A percentile compares a stretch with the other conserved stretches of the same genome.
Conservation (phyloP, 305 asterid genomes). For the Fraxinus floribunda region DNA sequence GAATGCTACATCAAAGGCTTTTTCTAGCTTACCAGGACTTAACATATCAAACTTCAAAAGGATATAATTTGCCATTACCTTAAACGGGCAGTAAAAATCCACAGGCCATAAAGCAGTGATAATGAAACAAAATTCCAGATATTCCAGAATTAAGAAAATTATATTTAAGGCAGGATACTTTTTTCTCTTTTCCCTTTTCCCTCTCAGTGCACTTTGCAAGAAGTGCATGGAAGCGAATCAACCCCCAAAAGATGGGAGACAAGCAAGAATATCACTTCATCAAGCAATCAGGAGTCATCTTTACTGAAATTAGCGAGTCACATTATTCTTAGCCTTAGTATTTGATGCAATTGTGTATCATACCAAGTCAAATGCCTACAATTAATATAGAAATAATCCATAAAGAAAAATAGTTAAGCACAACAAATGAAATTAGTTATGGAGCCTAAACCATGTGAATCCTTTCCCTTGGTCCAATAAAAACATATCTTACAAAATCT, state of each 20-base stretch:
- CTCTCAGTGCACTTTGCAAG: conserved; percentile 9
- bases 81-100: background rate
- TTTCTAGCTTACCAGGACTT: background rate
- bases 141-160: background rate
- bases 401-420: background rate
- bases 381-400: background rate
- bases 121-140: background rate
- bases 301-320: background rate
- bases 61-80: background rate
- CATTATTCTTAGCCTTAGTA: background rate
- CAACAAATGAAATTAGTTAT: background rate
- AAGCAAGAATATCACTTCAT: conserved; percentile 11
- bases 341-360: conserved; percentile 2
- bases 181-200: background rate
- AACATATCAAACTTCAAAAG: background rate
- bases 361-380: background rate
- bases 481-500: background rate
- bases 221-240: background rate
- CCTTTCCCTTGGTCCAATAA: background rate
- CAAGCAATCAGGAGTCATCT: background rate
- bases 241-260: conserved; percentile 7
- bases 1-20: background rate
- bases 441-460: background rate
- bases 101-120: background rate
- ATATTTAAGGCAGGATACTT: background rate